Evolutionary conservation across 176 grass and related monocot genomes (phyloP).

Genomic region (Dendrocalamus sinicus): DNA sequence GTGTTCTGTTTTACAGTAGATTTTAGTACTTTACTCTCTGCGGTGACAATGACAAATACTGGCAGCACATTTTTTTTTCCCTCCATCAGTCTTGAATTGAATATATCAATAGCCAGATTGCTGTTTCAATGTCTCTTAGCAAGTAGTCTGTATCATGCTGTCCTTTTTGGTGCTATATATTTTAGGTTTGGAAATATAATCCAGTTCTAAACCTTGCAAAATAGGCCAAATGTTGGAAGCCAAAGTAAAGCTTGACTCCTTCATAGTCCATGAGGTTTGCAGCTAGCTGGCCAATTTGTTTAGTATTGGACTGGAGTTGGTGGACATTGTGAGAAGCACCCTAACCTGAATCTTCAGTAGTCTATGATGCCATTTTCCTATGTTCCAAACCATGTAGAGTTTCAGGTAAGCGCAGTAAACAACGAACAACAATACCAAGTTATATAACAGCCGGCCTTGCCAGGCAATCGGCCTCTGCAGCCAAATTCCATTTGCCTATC

Average conservation of each 20-base stretch:
- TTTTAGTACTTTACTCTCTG: slow-evolving; percentile 1
- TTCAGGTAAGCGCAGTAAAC: slow-evolving; percentile 52
- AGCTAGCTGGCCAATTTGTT: slow-evolving; percentile 31
- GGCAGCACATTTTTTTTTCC: slow-evolving; percentile 19
- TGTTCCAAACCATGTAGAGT: slow-evolving; percentile 15
- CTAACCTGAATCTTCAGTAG: slow-evolving; percentile 14
- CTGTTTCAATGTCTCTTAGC: not conserved
- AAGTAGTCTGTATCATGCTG: slow-evolving; percentile 8
- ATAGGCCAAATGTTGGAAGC: slow-evolving; percentile 53
- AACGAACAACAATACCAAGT: slow-evolving; percentile 30
- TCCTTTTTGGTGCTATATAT: slow-evolving; percentile 31
- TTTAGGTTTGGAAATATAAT: slow-evolving; percentile 9
- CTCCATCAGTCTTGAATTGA: slow-evolving; percentile 5
- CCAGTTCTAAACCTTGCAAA: slow-evolving; percentile 44
- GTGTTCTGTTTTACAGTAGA: not conserved
- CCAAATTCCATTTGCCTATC: slow-evolving; percentile 39
- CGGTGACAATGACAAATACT: not conserved
- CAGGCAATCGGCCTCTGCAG: slow-evolving; percentile 36
- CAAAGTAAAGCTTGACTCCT: slow-evolving; percentile 45
- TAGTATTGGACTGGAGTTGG: slow-evolving; percentile 22
- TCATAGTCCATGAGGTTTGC: slow-evolving; percentile 40
- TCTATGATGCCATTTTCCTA: slow-evolving; percentile 39
- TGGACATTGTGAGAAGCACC: slow-evolving; percentile 20
- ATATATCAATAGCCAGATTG: not conserved
- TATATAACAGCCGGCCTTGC: slow-evolving; percentile 31